These are phyloP conservation scores for Remersonia thermophila DNA, from an alignment of 2,329 filamentous ascomycete species.

Conservation along the genomic window DNA sequence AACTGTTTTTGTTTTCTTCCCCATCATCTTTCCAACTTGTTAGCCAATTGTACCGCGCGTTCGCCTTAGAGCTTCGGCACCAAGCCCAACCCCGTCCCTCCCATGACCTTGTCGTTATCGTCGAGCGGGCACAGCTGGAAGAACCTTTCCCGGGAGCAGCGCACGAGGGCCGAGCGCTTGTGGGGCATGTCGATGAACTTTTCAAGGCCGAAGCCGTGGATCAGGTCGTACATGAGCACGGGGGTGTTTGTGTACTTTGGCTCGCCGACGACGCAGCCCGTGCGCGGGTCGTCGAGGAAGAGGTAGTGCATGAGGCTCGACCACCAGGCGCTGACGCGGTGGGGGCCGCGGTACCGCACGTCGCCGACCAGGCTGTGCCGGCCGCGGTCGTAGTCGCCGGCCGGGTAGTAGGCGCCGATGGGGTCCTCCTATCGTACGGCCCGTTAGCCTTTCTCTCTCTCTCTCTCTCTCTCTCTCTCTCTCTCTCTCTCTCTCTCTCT, in stretches of 20 bases:
- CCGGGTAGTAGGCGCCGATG: slow-evolving; percentile 43
- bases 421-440: slow-evolving; percentile 39
- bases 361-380: slow-evolving; percentile 48
- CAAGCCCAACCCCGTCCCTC: slow-evolving; percentile 39
- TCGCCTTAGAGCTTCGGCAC: slow-evolving; percentile 38
- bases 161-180: slow-evolving; percentile 56
- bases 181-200: slow-evolving; percentile 62
- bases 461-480: no score
- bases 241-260: slow-evolving; percentile 59
- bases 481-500: no score
- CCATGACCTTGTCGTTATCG: slow-evolving; percentile 43
- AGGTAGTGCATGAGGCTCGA: slow-evolving; percentile 50
- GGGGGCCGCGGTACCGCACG: slow-evolving; percentile 45
- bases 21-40: no score
- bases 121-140: slow-evolving; percentile 53
- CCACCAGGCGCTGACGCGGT: slow-evolving; percentile 51
- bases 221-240: slow-evolving; percentile 62
- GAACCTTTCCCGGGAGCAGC: slow-evolving; percentile 54
- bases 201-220: slow-evolving; percentile 59
- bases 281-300: slow-evolving; percentile 49
- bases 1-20: no score
- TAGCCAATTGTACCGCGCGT: no score
- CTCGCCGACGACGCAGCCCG: slow-evolving; percentile 50
- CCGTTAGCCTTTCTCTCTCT: no score
- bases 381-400: slow-evolving; percentile 45